phyloP scores from a whole-genome alignment of 169 alveolate genomes.

The Eimeria sp. region DNA sequence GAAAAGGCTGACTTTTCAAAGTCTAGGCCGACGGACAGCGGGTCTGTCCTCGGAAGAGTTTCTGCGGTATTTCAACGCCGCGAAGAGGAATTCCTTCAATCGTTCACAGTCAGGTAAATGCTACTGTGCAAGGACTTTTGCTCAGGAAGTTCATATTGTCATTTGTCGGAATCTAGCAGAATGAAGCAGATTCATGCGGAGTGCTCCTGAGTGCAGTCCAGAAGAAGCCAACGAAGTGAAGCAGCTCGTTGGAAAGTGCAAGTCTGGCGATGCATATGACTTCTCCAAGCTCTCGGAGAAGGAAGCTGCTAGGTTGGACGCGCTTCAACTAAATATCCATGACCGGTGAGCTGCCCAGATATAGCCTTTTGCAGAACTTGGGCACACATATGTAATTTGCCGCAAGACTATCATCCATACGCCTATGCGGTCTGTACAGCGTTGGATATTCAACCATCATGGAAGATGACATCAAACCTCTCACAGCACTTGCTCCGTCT shows the following conservation, averaged over 20 bases:
- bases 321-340: neutral
- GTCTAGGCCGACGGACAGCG: conserved; percentile 20
- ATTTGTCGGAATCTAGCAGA: neutral
- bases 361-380: neutral
- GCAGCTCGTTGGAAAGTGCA: conserved; percentile 66
- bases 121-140: neutral
- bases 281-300: conserved; percentile 59
- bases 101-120: conserved; percentile 82
- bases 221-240: conserved; percentile 71
- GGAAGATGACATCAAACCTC: conserved; percentile 62
- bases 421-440: conserved; percentile 11
- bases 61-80: conserved; percentile 83
- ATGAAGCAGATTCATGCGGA: neutral
- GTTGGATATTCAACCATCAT: conserved; percentile 63
- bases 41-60: conserved; percentile 74
- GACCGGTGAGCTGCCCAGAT: conserved; percentile 34
- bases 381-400: neutral
- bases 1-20: conserved; percentile 33
- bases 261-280: conserved; percentile 47
- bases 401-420: too few relatives aligned
- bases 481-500: conserved; percentile 23
- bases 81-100: conserved; percentile 78
- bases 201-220: conserved; percentile 38
- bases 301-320: conserved; percentile 47
- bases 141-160: neutral